Evolutionary conservation across 2,329 filamentous ascomycete species (phyloP).

Genomic region (Orbilia ellipsospora): DNA sequence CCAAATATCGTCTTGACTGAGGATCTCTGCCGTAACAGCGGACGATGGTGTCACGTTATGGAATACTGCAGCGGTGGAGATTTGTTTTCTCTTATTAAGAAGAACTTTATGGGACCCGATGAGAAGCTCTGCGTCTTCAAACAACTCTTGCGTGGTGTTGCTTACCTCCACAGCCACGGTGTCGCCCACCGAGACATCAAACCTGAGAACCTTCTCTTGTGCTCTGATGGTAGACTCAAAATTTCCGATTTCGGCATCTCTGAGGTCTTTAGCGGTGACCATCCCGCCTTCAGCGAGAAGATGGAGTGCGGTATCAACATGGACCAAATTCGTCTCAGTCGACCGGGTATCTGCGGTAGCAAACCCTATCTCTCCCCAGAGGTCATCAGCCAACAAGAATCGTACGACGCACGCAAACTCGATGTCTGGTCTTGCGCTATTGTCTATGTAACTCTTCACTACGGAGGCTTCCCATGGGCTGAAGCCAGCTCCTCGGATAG

Average conservation of each 20-base stretch:
- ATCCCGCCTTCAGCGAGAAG: conserved; percentile 79
- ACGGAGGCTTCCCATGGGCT: conserved; percentile 77
- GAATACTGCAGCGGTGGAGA: conserved; percentile 88
- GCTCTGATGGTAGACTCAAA: conserved; percentile 82
- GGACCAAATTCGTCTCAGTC: conserved; percentile 76
- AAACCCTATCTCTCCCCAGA: conserved; percentile 89
- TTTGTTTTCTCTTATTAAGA: conserved; percentile 78
- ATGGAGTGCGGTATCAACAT: conserved; percentile 80
- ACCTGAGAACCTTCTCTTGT: conserved; percentile 84
- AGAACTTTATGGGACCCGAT: conserved; percentile 73
- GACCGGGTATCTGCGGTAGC: conserved; percentile 84
- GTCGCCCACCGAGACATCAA: conserved; percentile 94
- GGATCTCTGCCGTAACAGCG: conserved; percentile 76
- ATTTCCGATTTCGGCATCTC: conserved; percentile 93
- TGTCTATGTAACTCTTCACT: conserved; percentile 81
- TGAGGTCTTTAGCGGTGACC: conserved; percentile 83
- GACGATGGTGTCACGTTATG: conserved; percentile 90
- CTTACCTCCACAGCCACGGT: conserved; percentile 82
- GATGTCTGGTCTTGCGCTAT: conserved; percentile 90
- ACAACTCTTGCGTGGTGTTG: conserved; percentile 83
- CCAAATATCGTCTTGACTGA: conserved; percentile 87
- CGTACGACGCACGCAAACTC: conserved; percentile 79
- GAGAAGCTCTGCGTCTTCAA: conserved; percentile 89
- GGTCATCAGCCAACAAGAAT: conserved; percentile 75
- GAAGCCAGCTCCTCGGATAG: conserved; percentile 57